phyloP scores from a whole-genome alignment of 1,139 yeast species.

The Pichia sp. region DNA sequence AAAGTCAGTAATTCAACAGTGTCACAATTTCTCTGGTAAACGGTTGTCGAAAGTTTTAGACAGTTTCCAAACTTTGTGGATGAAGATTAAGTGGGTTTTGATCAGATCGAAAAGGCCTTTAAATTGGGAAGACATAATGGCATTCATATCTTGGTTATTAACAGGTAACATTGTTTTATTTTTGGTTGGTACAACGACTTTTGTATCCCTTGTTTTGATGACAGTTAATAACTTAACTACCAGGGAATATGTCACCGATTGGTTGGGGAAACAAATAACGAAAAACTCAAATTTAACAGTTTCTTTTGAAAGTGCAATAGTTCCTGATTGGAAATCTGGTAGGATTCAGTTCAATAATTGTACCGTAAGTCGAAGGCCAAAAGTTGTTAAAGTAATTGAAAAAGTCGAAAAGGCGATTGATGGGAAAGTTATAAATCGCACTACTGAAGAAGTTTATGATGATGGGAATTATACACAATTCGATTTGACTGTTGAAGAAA shows the following conservation, averaged over 20 bases:
- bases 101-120: conserved; percentile 58
- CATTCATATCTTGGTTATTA: conserved; percentile 83
- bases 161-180: conserved; percentile 78
- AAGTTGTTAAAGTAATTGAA: conserved; percentile 40
- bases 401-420: conserved; percentile 39
- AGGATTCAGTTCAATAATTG: conserved; percentile 79
- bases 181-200: conserved; percentile 83
- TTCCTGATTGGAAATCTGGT: conserved; percentile 91
- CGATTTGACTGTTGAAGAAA: conserved; percentile 82
- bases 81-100: conserved; percentile 64
- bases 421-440: conserved; percentile 12
- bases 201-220: conserved; percentile 69
- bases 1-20: not conserved
- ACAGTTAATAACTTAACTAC: conserved; percentile 82
- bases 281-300: conserved; percentile 81
- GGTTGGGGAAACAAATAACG: conserved; percentile 76
- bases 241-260: conserved; percentile 78
- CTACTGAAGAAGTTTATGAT: conserved; percentile 35
- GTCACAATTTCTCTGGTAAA: conserved; percentile 1
- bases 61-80: conserved; percentile 39
- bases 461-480: conserved; percentile 95
- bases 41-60: conserved; percentile 3
- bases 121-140: conserved; percentile 82
- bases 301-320: conserved; percentile 87
- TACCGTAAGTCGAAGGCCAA: conserved; percentile 79